A percentile compares a stretch with the other conserved stretches of the same genome.
These are phyloP conservation scores for Penicillium freii DNA, from an alignment of 2,329 filamentous ascomycete genomes.

Conservation along the genomic window DNA sequence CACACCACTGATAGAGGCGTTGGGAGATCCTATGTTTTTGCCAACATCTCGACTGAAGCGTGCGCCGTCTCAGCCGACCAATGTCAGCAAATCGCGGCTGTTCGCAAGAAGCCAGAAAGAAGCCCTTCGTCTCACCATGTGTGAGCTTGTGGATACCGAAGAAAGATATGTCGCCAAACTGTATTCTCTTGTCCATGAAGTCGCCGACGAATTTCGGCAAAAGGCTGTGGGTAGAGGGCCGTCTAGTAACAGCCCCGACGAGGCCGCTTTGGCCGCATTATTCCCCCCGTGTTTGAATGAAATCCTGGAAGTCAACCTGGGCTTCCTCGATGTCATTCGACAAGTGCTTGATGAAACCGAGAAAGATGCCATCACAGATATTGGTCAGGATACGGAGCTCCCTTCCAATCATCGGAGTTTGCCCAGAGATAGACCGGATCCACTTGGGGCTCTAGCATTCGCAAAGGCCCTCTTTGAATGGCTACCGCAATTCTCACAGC, in stretches of 20 bases:
- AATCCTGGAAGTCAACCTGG: conserved; percentile 78
- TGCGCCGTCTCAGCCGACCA: conserved; percentile 81
- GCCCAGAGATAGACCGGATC: conserved; percentile 58
- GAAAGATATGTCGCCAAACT: conserved; percentile 90
- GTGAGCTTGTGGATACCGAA: conserved; percentile 88
- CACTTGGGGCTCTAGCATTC: conserved; percentile 73
- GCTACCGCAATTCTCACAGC: conserved; percentile 88
- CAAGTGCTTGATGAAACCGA: conserved; percentile 79
- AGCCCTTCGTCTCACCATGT: conserved; percentile 81
- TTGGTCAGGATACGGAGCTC: conserved; percentile 59
- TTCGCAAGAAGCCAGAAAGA: conserved; percentile 82
- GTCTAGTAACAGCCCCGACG: conserved; percentile 67
- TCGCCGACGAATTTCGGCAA: conserved; percentile 76
- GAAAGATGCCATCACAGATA: conserved; percentile 72
- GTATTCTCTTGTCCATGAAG: conserved; percentile 74
- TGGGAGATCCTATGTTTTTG: conserved; percentile 82
- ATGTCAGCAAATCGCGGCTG: conserved; percentile 71
- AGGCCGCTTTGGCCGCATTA: conserved; percentile 68
- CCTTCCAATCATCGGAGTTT: conserved; percentile 41
- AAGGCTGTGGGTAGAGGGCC: conserved; percentile 60
- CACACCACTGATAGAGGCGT: conserved; percentile 69
- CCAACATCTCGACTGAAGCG: conserved; percentile 81
- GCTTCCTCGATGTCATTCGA: conserved; percentile 74
- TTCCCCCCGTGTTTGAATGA: conserved; percentile 78
- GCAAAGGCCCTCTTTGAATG: conserved; percentile 81